These are phyloP conservation scores for Dipteronia dyeriana DNA, from an alignment of 345 rosid genomes.

Conservation along the genomic window DNA sequence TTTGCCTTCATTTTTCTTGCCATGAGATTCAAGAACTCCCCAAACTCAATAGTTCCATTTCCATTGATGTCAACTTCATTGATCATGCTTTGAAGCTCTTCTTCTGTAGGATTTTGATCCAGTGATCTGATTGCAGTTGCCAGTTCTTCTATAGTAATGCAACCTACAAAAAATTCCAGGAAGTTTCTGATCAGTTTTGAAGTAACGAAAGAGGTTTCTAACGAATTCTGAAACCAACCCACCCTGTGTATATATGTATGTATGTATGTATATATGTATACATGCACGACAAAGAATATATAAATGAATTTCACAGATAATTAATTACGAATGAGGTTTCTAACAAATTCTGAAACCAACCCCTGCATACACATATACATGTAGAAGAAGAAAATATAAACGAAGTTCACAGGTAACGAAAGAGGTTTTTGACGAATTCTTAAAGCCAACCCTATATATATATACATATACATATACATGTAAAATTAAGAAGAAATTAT, in stretches of 20 bases:
- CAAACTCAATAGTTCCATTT: constrained; percentile 63
- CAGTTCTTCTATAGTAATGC: constrained; percentile 64
- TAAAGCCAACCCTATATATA: not conserved
- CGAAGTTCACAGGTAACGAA: not conserved
- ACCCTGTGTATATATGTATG: too few species aligned
- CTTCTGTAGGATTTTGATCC: constrained; percentile 56
- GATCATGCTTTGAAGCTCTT: constrained; percentile 66
- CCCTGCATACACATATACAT: not conserved
- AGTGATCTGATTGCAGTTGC: constrained; percentile 52
- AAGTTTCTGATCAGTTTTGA: too few species aligned
- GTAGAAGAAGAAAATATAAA: not conserved
- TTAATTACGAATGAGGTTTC: not conserved
- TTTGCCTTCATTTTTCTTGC: constrained; percentile 65
- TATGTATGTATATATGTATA: not conserved
- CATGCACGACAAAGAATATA: not conserved
- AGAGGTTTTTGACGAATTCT: not conserved
- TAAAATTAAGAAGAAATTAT: too few species aligned
- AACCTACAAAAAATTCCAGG: constrained; percentile 34
- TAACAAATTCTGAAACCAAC: too few species aligned
- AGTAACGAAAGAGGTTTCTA: not conserved
- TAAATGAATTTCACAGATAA: too few species aligned
- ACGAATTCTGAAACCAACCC: not conserved
- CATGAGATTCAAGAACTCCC: constrained; percentile 74
- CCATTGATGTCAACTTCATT: constrained; percentile 56
- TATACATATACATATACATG: too few species aligned